These are phyloP conservation scores for Colletotrichum lentis DNA, from an alignment of 2,329 filamentous ascomycete genomes.

Conservation along the genomic window DNA sequence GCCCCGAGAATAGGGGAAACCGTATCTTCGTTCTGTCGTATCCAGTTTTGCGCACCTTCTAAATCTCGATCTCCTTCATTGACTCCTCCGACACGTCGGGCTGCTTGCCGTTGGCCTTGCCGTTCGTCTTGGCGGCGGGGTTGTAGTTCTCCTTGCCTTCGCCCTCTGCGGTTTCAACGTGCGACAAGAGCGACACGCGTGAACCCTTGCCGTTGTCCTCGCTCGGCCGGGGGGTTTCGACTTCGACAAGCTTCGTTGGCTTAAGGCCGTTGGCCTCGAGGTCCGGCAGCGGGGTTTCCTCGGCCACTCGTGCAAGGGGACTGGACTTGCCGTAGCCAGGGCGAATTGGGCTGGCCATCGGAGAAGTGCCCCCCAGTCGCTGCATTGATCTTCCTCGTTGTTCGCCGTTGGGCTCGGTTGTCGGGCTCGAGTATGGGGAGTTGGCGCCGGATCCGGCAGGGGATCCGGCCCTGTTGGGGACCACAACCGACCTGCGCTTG, in stretches of 20 bases:
- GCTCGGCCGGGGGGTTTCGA: conserved; percentile 61
- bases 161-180: conserved; percentile 48
- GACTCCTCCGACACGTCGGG: conserved; percentile 56
- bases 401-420: conserved; percentile 62
- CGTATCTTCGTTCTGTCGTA: conserved; percentile 42
- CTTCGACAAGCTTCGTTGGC: conserved; percentile 62
- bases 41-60: conserved; percentile 43
- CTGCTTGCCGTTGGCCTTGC: conserved; percentile 54
- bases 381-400: conserved; percentile 76
- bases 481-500: conserved; percentile 62
- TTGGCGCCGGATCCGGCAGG: conserved; percentile 58
- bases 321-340: conserved; percentile 71
- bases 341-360: conserved; percentile 70
- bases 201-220: conserved; percentile 52
- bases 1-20: conserved; percentile 37
- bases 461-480: conserved; percentile 53
- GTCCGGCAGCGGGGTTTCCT: conserved; percentile 64
- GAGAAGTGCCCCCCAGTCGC: conserved; percentile 70
- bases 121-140: conserved; percentile 50
- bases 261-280: conserved; percentile 49
- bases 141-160: conserved; percentile 51
- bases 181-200: conserved; percentile 45
- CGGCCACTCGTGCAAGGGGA: conserved; percentile 76
- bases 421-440: conserved; percentile 70
- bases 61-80: conserved; percentile 72